Percentiles rank a stretch among this genome's conserved stretches.
Conservation (phyloP, 2,329 filamentous ascomycete species). For the Cladobotryum mycophilum region DNA sequence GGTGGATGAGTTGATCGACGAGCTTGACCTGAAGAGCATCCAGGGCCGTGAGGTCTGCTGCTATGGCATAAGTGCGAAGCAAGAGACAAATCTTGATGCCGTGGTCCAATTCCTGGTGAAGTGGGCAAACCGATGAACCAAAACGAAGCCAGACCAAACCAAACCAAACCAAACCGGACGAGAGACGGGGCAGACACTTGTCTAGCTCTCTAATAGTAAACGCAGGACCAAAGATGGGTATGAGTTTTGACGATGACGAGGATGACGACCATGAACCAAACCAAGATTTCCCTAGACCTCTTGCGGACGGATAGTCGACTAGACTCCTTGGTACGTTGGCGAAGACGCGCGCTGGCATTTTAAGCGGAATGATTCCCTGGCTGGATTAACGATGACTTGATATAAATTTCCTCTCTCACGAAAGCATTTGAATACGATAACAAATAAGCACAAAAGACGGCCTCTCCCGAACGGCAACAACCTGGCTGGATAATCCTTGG, state of each 20-base stretch:
- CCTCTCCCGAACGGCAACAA: constrained; percentile 1
- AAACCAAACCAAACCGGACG: neutral
- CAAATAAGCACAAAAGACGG: constrained; percentile 9
- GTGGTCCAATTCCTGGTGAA: constrained; percentile 96
- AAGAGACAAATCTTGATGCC: constrained; percentile 96
- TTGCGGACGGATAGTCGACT: constrained; percentile 2
- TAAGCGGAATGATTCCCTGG: constrained; percentile 1
- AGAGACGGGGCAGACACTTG: constrained; percentile 1
- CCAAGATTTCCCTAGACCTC: neutral
- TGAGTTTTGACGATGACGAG: neutral
- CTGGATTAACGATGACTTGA: constrained; percentile 18
- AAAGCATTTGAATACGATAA: constrained; percentile 22
- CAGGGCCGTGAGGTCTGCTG: constrained; percentile 92
- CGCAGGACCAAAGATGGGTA: neutral
- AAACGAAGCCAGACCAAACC: neutral
- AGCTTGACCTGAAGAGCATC: constrained; percentile 82
- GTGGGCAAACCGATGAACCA: constrained; percentile 63
- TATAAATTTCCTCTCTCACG: constrained; percentile 31
- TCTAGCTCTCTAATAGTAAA: constrained; percentile 9
- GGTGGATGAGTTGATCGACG: constrained; percentile 92
- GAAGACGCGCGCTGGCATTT: neutral
- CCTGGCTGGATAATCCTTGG: constrained; percentile 2
- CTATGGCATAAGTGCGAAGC: constrained; percentile 97
- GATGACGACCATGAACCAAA: constrained; percentile 3
- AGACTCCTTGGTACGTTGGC: neutral